These are phyloP conservation scores for Botryotinia narcissicola DNA, from an alignment of 2,329 filamentous ascomycete species.

Conservation along the genomic window DNA sequence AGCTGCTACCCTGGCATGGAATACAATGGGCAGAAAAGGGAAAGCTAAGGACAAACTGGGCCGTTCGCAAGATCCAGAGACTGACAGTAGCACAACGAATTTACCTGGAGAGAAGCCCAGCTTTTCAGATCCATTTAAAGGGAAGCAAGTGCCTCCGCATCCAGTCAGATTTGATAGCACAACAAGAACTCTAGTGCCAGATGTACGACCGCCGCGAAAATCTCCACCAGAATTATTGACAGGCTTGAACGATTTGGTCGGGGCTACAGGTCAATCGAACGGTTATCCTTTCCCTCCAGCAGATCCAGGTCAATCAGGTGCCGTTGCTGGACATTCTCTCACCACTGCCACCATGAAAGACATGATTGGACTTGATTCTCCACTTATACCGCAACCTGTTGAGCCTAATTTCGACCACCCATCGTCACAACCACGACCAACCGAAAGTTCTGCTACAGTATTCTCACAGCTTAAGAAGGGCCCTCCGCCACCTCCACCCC, in stretches of 20 bases:
- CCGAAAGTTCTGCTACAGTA: not conserved
- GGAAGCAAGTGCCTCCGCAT: conserved; percentile 24
- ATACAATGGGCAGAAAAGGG: conserved; percentile 30
- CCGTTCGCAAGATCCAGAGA: conserved; percentile 33
- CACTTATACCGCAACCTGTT: conserved; percentile 23
- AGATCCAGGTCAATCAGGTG: conserved; percentile 34
- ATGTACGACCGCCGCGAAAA: conserved; percentile 24
- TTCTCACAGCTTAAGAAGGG: conserved; percentile 23
- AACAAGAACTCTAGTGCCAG: conserved; percentile 37
- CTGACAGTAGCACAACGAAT: conserved; percentile 30
- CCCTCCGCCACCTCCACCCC: conserved; percentile 38
- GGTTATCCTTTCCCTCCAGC: conserved; percentile 37
- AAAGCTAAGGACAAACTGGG: conserved; percentile 32
- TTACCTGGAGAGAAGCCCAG: conserved; percentile 31
- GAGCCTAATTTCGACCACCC: conserved; percentile 25
- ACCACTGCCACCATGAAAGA: conserved; percentile 32
- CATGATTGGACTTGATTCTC: conserved; percentile 30
- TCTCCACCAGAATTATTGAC: conserved; percentile 33
- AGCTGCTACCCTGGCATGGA: conserved; percentile 62
- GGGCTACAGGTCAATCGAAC: conserved; percentile 31
- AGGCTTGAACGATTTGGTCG: conserved; percentile 28
- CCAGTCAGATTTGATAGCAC: conserved; percentile 37
- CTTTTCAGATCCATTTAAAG: conserved; percentile 25
- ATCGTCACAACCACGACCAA: conserved; percentile 20
- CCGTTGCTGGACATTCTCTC: conserved; percentile 33